A percentile compares a stretch with the other conserved stretches of the same genome.
These are phyloP conservation scores for Fusarium nygamai DNA, from an alignment of 2,329 filamentous ascomycete species.

Conservation along the genomic window DNA sequence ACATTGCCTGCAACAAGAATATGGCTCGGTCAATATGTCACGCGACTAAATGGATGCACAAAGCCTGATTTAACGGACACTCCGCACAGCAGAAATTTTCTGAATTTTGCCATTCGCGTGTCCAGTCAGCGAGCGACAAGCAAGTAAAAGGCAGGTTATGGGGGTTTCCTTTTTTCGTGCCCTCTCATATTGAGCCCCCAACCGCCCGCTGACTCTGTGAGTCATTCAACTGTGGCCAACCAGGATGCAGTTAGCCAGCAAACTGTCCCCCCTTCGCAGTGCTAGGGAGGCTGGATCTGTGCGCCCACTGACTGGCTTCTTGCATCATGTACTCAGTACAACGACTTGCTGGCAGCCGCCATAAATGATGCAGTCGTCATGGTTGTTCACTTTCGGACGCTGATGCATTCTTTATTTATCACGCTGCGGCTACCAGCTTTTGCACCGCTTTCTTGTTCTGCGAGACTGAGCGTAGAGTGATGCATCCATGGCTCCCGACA, in stretches of 20 bases:
- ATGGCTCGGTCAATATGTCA: slow-evolving; percentile 1
- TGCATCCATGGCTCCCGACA: neutral
- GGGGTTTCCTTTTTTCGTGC: slow-evolving; percentile 37
- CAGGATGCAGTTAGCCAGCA: slow-evolving; percentile 31
- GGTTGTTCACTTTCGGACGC: slow-evolving; percentile 10
- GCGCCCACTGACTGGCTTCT: slow-evolving; percentile 47
- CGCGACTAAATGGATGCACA: neutral
- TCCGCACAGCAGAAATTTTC: slow-evolving; percentile 34
- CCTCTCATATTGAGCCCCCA: slow-evolving; percentile 20
- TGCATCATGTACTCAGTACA: slow-evolving; percentile 40
- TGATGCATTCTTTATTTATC: slow-evolving; percentile 9
- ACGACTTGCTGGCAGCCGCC: slow-evolving; percentile 1
- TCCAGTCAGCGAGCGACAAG: slow-evolving; percentile 15
- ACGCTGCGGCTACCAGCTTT: neutral
- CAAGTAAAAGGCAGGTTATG: slow-evolving; percentile 22
- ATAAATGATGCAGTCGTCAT: slow-evolving; percentile 19
- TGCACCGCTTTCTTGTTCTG: neutral
- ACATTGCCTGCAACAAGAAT: neutral
- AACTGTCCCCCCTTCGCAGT: slow-evolving; percentile 33
- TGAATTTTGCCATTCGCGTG: neutral
- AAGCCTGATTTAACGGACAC: slow-evolving; percentile 25
- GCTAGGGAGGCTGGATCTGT: slow-evolving; percentile 45
- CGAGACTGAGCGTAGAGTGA: neutral
- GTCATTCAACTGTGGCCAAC: slow-evolving; percentile 43
- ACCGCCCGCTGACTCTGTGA: slow-evolving; percentile 39